Conservation (phyloP, 208 protist genomes). For the Novymonas esmeraldas region DNA sequence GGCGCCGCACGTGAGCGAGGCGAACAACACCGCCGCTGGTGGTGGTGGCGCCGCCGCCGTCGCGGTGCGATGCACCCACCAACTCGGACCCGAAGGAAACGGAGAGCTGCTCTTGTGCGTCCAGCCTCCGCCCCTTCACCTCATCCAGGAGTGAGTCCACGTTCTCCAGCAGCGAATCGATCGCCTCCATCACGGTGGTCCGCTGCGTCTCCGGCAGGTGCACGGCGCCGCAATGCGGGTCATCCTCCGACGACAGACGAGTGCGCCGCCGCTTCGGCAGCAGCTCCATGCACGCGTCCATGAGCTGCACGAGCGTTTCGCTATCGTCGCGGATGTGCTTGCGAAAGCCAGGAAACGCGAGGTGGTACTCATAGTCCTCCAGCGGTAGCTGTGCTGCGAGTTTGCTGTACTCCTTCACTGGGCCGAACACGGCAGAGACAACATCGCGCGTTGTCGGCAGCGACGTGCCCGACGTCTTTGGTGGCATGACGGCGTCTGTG, state of each 20-base stretch:
- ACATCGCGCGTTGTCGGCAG: constrained; percentile 63
- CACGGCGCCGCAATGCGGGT: constrained; percentile 17
- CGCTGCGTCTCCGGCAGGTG: constrained; percentile 57
- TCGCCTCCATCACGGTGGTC: constrained; percentile 76
- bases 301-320: constrained; percentile 52
- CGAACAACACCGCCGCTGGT: constrained; percentile 19
- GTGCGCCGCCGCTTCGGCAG: constrained; percentile 73
- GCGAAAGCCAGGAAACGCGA: constrained; percentile 80
- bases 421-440: constrained; percentile 58
- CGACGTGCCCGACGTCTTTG: constrained; percentile 5
- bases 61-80: constrained; percentile 10
- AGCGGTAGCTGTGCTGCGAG: constrained; percentile 51
- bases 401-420: constrained; percentile 77
- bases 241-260: constrained; percentile 16
- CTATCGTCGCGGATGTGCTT: constrained; percentile 63
- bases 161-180: constrained; percentile 85
- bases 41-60: background rate
- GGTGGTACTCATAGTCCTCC: constrained; percentile 87
- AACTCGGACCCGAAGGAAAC: constrained; percentile 82
- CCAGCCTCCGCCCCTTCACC: constrained; percentile 61
- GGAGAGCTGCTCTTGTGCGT: constrained; percentile 73
- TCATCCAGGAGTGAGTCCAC: constrained; percentile 86
- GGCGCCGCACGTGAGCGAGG: constrained; percentile 48
- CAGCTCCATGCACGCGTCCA: constrained; percentile 69
- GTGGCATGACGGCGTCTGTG: background rate